Base-by-base conservation (phyloP, 2,329 filamentous ascomycete genomes). In the Colletotrichum sp. region DNA sequence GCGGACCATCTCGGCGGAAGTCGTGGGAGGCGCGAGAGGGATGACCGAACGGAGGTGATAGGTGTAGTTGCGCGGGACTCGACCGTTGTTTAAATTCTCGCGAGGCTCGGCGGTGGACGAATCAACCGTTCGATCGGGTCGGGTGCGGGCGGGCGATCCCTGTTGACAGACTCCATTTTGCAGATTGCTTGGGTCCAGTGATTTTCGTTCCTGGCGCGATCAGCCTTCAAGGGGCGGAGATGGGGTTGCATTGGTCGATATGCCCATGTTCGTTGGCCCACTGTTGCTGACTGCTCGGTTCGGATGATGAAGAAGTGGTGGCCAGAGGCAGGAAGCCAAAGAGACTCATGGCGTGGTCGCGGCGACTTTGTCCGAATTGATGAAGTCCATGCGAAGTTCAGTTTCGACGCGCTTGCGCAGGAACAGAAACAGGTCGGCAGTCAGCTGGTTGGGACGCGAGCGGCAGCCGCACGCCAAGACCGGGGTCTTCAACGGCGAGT, bases 221-320 rank as follows among this genome's bases (percentile, higher is more conserved):
- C 36, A 65, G 27, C 34, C 22, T 36, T n/a, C 52, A 72, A 72
- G 72, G 72, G 72, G 62, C 62, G 69, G 61, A 63, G 69, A 72
- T 57, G 55, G 32, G 39, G 62, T 68, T 62, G 69, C 62, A 75
- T 72, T 52, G 34, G 62, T 32, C 22, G 34, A 59, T 27, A 34
- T 49, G 59, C 34, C 30, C 68, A 19, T 62, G 44, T 25, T 29
- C 25, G 29, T 12, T 13, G 65, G 29, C 59, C 67, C 67, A 64
- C 57, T 6, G 27, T 67, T 49, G 27, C 39, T 22, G 6, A 29
- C 19, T 29, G 12, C 34, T 6, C 8, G 62, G 12, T 8, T 39
- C 12, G 11, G 32, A 39, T 44, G 62, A n/a, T 29, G 12, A 5
- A 27, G 22, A 36, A 32, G 15, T 16, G 19, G 19, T 49, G 9